phyloP scores from a whole-genome alignment of 352 stramenopile genomes.

The Phytophthora syringae region DNA sequence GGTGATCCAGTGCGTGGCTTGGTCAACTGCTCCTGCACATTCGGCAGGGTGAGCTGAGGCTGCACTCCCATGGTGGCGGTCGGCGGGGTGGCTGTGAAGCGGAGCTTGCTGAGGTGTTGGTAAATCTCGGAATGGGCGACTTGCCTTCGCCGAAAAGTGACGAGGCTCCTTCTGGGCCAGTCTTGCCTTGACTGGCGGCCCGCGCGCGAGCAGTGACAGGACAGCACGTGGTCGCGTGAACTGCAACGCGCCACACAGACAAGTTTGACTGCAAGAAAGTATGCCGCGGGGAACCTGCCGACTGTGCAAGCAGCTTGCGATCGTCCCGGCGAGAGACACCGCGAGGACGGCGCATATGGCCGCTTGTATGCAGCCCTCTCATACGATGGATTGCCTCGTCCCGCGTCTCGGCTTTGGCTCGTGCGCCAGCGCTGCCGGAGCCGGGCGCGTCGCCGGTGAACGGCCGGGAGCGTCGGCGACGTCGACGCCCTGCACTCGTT shows the following conservation, averaged over 20 bases:
- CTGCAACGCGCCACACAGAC: conserved; percentile 20
- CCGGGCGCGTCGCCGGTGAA: conserved; percentile 7
- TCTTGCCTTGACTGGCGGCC: conserved; percentile 20
- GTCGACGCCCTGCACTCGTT: conserved; percentile 22
- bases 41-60: conserved; percentile 32
- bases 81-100: conserved; percentile 1
- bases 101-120: conserved; percentile 20
- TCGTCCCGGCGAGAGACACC: conserved; percentile 14
- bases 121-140: conserved; percentile 30
- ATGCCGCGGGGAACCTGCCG: conserved; percentile 20
- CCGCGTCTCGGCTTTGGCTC: conserved; percentile 20
- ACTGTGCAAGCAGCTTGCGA: conserved; percentile 20
- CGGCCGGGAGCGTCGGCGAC: conserved; percentile 15
- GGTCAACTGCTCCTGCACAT: conserved; percentile 36
- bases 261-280: conserved; percentile 15
- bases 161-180: conserved; percentile 19
- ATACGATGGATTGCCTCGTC: conserved; percentile 1
- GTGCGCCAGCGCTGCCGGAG: conserved; percentile 21
- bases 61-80: conserved; percentile 54
- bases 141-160: conserved; percentile 34
- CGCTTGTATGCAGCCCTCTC: conserved; percentile 15
- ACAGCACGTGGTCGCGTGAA: background rate
- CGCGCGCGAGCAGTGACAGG: no score
- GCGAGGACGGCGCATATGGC: conserved; percentile 4
- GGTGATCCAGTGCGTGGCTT: conserved; percentile 32